Percentiles rank a stretch among this genome's conserved stretches.
These are phyloP conservation scores for Sclerotinia glacialis DNA, from an alignment of 2,329 filamentous ascomycete species.

Conservation along the genomic window DNA sequence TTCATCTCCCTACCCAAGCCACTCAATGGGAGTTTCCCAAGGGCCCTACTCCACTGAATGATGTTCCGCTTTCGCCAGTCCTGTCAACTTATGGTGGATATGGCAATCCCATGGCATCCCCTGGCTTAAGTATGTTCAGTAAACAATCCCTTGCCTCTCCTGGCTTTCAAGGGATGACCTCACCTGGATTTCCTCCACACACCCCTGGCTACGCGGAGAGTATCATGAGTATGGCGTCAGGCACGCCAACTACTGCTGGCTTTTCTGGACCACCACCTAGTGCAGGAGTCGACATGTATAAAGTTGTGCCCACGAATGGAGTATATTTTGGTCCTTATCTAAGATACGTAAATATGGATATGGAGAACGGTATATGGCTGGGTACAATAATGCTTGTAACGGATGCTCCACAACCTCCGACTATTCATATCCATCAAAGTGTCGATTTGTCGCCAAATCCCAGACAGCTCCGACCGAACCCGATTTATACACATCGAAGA, in stretches of 20 bases:
- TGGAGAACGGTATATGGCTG: constrained; percentile 86
- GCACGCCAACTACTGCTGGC: constrained; percentile 73
- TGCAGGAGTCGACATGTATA: constrained; percentile 91
- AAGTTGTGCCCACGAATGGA: constrained; percentile 87
- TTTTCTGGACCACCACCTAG: constrained; percentile 86
- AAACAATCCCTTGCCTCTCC: constrained; percentile 60
- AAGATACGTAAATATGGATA: constrained; percentile 94
- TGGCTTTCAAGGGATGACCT: constrained; percentile 17
- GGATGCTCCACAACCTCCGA: constrained; percentile 86
- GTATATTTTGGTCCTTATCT: constrained; percentile 98
- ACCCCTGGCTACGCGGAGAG: constrained; percentile 82
- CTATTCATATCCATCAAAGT: constrained; percentile 91
- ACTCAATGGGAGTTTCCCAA: constrained; percentile 99
- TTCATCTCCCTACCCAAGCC: constrained; percentile 89
- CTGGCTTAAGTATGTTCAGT: constrained; percentile 53
- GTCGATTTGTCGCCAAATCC: constrained; percentile 89
- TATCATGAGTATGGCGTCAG: constrained; percentile 75
- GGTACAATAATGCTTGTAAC: constrained; percentile 93
- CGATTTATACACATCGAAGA: constrained; percentile 84
- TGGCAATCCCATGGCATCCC: constrained; percentile 69
- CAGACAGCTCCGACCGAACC: constrained; percentile 75
- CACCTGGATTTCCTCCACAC: constrained; percentile 66
- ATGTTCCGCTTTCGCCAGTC: constrained; percentile 77
- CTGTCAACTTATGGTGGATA: constrained; percentile 48
- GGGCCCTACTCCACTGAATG: constrained; percentile 82